Conservation (phyloP, 1,139 yeast species). For the Schwanniomyces etchellsii region DNA sequence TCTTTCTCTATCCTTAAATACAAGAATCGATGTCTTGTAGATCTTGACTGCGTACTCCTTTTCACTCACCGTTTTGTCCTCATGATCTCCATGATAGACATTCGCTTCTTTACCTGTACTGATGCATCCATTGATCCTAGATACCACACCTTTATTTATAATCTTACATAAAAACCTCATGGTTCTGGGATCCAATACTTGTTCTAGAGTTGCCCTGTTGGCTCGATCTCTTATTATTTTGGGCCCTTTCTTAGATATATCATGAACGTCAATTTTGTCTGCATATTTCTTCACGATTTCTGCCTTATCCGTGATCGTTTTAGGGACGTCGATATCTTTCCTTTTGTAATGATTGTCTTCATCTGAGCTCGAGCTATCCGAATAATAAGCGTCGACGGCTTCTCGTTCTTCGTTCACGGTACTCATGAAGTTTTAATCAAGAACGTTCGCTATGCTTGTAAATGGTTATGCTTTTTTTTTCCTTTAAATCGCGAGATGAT, state of each 20-base stretch:
- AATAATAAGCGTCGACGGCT: constrained; percentile 2
- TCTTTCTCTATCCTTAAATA: constrained; percentile 91
- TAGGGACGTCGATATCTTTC: constrained; percentile 6
- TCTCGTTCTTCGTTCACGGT: neutral
- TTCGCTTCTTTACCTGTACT: constrained; percentile 98
- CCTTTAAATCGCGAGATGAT: no score
- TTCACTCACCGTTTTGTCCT: constrained; percentile 37
- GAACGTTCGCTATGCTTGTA: no score
- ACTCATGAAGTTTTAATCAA: no score
- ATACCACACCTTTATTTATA: constrained; percentile 75
- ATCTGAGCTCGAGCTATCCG: constrained; percentile 10
- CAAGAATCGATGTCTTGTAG: constrained; percentile 91
- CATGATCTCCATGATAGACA: constrained; percentile 89
- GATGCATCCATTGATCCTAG: constrained; percentile 87
- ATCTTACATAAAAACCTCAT: constrained; percentile 75
- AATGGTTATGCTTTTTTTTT: no score
- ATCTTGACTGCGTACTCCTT: constrained; percentile 83
- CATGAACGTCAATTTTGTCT: constrained; percentile 59
- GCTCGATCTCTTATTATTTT: constrained; percentile 74
- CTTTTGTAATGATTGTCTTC: constrained; percentile 6
- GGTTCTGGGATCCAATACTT: constrained; percentile 93
- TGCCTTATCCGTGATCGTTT: constrained; percentile 41
- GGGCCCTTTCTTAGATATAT: constrained; percentile 44
- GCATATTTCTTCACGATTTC: constrained; percentile 58
- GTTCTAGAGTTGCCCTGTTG: constrained; percentile 94